These are phyloP conservation scores for Claviceps maximensis DNA, from an alignment of 2,329 filamentous ascomycete species.

Conservation along the genomic window DNA sequence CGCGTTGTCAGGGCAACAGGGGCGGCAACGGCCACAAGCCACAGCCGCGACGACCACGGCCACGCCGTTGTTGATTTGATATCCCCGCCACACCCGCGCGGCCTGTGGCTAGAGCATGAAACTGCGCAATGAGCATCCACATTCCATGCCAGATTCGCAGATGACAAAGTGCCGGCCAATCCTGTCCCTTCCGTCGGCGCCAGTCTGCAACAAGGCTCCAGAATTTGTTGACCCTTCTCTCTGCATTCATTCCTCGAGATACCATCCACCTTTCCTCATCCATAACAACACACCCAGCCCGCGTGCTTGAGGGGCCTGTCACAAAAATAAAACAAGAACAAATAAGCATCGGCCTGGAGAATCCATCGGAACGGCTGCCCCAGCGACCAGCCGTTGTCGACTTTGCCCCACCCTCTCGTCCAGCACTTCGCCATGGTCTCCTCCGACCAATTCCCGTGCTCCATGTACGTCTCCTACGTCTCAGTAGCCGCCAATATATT, in stretches of 20 bases:
- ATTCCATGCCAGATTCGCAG: no score
- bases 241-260: conserved; percentile 8
- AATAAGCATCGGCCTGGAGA: not conserved
- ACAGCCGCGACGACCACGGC: not conserved
- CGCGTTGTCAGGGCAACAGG: not conserved
- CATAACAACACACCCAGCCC: not conserved
- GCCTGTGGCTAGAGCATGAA: no score
- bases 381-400: not conserved
- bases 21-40: not conserved
- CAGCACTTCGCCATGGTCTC: conserved; percentile 4
- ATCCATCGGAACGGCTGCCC: not conserved
- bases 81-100: no score
- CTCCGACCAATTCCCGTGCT: conserved; percentile 4
- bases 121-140: not conserved
- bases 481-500: conserved; percentile 6
- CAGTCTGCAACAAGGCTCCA: not conserved
- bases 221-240: conserved; percentile 1
- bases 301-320: no score
- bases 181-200: not conserved
- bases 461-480: conserved; percentile 18
- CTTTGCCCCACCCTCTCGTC: no score
- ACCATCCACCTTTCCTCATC: not conserved
- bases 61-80: not conserved
- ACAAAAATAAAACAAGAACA: not conserved
- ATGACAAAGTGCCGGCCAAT: not conserved